A percentile compares a stretch with the other conserved stretches of the same genome.
Evolutionary conservation across 2,329 filamentous ascomycete species (phyloP).

Genomic region (Rutstroemia sydowiana): DNA sequence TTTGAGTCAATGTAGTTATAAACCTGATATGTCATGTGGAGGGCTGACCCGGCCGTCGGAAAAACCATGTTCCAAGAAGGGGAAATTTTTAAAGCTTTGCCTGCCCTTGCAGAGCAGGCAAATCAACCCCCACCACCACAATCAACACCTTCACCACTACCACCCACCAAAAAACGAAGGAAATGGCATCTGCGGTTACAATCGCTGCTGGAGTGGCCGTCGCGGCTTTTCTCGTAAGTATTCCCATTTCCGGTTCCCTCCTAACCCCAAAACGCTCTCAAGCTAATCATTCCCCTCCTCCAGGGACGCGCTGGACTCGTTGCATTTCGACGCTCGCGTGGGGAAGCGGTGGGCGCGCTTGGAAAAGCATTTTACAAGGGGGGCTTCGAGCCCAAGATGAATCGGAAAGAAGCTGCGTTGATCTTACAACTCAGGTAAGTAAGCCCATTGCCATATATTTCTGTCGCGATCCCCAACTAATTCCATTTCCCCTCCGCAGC

Average conservation of each 20-base stretch:
- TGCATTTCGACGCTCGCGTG: constrained; percentile 75
- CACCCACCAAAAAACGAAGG: neutral
- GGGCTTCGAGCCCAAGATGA: constrained; percentile 97
- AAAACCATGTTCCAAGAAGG: no score
- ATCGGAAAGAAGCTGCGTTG: constrained; percentile 77
- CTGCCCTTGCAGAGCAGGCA: no score
- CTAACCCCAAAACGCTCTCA: constrained; percentile 11
- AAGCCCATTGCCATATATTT: no score
- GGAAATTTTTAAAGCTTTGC: no score
- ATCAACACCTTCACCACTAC: neutral
- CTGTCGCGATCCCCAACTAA: no score
- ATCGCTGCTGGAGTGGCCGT: constrained; percentile 55
- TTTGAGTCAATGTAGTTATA: no score
- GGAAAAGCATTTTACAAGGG: constrained; percentile 97
- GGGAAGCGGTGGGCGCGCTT: constrained; percentile 64
- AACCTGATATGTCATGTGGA: no score
- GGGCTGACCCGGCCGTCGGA: no score
- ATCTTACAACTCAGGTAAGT: constrained; percentile 83
- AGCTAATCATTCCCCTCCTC: neutral
- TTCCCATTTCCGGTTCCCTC: neutral
- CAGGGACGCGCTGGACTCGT: constrained; percentile 90
- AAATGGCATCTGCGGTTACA: constrained; percentile 52
- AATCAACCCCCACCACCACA: no score
- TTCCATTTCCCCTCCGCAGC: constrained; percentile 39
- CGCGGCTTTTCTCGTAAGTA: constrained; percentile 55